Percentiles rank a stretch among this genome's conserved stretches.
Evolutionary conservation across 768 basidiomycete species (phyloP).

Genomic region (Neoboletus subvelutipes): DNA sequence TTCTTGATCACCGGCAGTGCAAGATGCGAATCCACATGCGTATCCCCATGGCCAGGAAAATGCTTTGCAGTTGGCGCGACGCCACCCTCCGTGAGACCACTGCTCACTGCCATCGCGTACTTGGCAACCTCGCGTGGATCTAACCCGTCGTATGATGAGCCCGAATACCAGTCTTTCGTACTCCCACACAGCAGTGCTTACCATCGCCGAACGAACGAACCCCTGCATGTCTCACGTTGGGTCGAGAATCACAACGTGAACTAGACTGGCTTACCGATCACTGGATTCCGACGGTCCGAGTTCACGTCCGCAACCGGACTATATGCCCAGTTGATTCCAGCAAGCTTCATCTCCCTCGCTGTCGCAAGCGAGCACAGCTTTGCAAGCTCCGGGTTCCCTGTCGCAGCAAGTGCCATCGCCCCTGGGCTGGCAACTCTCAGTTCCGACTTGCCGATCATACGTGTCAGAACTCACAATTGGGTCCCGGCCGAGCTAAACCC

Average conservation of each 20-base stretch:
- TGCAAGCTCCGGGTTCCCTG: slow-evolving; percentile 43
- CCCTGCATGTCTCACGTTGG: slow-evolving; percentile 35
- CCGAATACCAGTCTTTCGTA: too few relatives aligned
- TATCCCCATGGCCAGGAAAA: slow-evolving; percentile 76
- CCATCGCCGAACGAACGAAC: slow-evolving; percentile 72
- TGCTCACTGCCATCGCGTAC: slow-evolving; percentile 47
- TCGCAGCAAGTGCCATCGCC: slow-evolving; percentile 69
- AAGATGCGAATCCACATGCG: slow-evolving; percentile 68
- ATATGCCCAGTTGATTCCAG: slow-evolving; percentile 71
- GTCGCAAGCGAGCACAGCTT: slow-evolving; percentile 49
- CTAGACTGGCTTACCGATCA: slow-evolving; percentile 51
- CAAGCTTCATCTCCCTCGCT: slow-evolving; percentile 55
- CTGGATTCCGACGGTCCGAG: slow-evolving; percentile 65
- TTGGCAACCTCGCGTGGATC: slow-evolving; percentile 53
- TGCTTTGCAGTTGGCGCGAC: slow-evolving; percentile 68
- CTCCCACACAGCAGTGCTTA: slow-evolving; percentile 23
- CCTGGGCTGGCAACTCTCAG: slow-evolving; percentile 50
- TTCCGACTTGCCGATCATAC: not conserved
- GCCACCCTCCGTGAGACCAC: slow-evolving; percentile 46
- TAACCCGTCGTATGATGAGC: slow-evolving; percentile 20
- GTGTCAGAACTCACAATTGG: slow-evolving; percentile 53
- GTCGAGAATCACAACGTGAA: not conserved
- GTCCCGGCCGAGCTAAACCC: slow-evolving; percentile 67
- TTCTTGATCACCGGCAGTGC: slow-evolving; percentile 63
- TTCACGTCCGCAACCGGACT: slow-evolving; percentile 75